Evolutionary conservation across 2,329 filamentous ascomycete species (phyloP).

Genomic region (Cladosporium sp.): DNA sequence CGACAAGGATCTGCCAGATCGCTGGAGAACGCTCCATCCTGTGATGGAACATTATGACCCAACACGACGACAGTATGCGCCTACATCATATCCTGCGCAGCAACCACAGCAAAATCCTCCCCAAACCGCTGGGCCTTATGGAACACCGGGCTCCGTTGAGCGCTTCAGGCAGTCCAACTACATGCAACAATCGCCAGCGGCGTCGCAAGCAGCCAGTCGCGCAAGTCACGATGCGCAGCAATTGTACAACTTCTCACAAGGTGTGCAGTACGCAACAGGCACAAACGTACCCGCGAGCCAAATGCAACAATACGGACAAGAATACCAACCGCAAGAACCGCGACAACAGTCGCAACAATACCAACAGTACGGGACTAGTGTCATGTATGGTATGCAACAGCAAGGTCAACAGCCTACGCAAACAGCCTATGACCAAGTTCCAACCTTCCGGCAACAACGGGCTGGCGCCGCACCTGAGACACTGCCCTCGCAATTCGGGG

Average conservation of each 20-base stretch:
- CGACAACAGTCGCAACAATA: slow-evolving; percentile 51
- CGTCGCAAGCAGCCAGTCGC: slow-evolving; percentile 36
- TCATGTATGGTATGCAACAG: slow-evolving; percentile 72
- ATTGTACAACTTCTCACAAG: slow-evolving; percentile 50
- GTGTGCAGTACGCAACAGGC: slow-evolving; percentile 52
- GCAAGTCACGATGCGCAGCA: slow-evolving; percentile 33
- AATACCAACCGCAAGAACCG: slow-evolving; percentile 53
- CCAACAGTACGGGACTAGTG: slow-evolving; percentile 54
- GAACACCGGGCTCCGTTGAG: slow-evolving; percentile 42
- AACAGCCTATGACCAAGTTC: slow-evolving; percentile 66
- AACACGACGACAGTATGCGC: slow-evolving; percentile 31
- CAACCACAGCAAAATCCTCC: slow-evolving; percentile 25
- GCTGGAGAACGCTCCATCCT: slow-evolving; percentile 15
- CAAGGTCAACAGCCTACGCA: slow-evolving; percentile 40
- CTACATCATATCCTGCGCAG: slow-evolving; percentile 25
- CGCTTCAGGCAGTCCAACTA: slow-evolving; percentile 45
- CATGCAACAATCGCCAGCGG: slow-evolving; percentile 40
- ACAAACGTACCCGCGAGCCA: slow-evolving; percentile 45
- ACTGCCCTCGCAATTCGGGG: slow-evolving; percentile 62
- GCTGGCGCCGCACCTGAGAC: slow-evolving; percentile 75
- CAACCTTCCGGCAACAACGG: slow-evolving; percentile 65
- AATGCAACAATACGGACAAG: slow-evolving; percentile 55
- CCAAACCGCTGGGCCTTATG: slow-evolving; percentile 38
- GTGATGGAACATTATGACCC: slow-evolving; percentile 34
- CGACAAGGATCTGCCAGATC: slow-evolving; percentile 12